Evolutionary conservation across 202 grass and related monocot genomes (phyloP).

Genomic region (Saccharum hybrid): DNA sequence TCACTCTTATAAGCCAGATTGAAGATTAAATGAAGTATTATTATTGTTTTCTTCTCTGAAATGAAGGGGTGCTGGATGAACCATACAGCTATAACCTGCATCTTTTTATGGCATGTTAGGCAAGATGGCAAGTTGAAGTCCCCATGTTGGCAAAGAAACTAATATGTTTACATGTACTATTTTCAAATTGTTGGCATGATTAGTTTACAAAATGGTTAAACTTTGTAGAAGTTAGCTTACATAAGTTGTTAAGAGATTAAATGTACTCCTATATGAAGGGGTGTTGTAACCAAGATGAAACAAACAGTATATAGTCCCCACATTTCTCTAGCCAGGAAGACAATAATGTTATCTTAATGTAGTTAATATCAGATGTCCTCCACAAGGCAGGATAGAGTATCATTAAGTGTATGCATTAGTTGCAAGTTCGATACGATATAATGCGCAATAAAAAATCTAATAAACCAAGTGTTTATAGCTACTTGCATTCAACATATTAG

Average conservation of each 20-base stretch:
- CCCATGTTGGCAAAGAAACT: neutral
- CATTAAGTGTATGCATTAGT: conserved; percentile 2
- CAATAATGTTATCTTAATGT: neutral
- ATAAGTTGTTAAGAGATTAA: neutral
- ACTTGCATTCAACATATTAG: conserved; percentile 12
- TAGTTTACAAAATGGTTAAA: neutral
- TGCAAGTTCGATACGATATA: neutral
- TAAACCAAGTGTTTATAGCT: neutral
- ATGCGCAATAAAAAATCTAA: conserved; percentile 11
- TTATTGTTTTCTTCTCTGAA: neutral
- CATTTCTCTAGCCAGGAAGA: neutral
- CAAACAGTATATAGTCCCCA: neutral
- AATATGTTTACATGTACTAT: neutral
- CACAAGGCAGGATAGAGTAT: conserved; percentile 6
- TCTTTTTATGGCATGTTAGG: neutral
- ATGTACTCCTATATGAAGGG: neutral
- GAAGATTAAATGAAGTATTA: neutral
- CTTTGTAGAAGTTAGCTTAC: neutral
- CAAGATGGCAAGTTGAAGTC: neutral
- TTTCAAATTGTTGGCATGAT: neutral
- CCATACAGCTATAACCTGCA: neutral
- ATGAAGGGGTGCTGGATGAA: neutral
- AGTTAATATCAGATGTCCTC: neutral
- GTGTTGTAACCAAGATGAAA: neutral
- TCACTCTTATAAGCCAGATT: neutral